Percentiles rank a stretch among this genome's conserved stretches.
These are phyloP conservation scores for Stachybotrys elegans DNA, from an alignment of 2,329 filamentous ascomycete genomes.

Conservation along the genomic window DNA sequence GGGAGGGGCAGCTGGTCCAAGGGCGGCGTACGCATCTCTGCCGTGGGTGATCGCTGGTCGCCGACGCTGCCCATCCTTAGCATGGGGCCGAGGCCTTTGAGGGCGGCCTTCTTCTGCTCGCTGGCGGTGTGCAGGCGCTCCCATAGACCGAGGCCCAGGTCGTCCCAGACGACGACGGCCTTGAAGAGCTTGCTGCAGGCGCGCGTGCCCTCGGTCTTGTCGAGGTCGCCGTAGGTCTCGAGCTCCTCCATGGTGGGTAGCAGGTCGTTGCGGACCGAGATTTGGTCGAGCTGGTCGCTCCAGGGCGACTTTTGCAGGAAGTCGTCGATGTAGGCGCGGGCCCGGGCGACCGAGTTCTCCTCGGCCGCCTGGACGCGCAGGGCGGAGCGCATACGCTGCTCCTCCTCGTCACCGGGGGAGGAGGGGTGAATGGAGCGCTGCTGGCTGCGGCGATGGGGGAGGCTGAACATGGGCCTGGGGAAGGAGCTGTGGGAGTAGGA, in stretches of 20 bases:
- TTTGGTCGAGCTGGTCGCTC: slow-evolving; percentile 25
- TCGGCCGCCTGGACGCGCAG: too few relatives aligned
- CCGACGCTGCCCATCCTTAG: slow-evolving; percentile 1
- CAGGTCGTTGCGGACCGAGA: slow-evolving; percentile 26
- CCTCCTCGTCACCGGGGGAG: background rate
- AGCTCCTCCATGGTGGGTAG: slow-evolving; percentile 29
- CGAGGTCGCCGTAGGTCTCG: slow-evolving; percentile 23
- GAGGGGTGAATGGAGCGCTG: background rate
- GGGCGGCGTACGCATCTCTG: background rate
- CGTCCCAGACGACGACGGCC: slow-evolving; percentile 32
- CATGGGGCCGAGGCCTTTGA: slow-evolving; percentile 2
- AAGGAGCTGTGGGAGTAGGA: too few relatives aligned
- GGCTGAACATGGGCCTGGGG: background rate
- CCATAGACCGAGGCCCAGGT: slow-evolving; percentile 30
- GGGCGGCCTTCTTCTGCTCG: slow-evolving; percentile 10
- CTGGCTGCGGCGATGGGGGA: background rate
- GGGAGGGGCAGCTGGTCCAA: background rate
- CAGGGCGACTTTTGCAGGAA: slow-evolving; percentile 23
- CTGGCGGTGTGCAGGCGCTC: slow-evolving; percentile 14
- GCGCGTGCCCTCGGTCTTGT: slow-evolving; percentile 28
- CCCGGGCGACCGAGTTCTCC: slow-evolving; percentile 22
- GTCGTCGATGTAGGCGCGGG: slow-evolving; percentile 24
- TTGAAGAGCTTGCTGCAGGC: slow-evolving; percentile 32
- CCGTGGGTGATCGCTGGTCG: background rate
- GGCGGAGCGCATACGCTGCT: too few relatives aligned